Base-by-base conservation (phyloP, 1,284 basidiomycete species). In the Malassezia globosa region DNA sequence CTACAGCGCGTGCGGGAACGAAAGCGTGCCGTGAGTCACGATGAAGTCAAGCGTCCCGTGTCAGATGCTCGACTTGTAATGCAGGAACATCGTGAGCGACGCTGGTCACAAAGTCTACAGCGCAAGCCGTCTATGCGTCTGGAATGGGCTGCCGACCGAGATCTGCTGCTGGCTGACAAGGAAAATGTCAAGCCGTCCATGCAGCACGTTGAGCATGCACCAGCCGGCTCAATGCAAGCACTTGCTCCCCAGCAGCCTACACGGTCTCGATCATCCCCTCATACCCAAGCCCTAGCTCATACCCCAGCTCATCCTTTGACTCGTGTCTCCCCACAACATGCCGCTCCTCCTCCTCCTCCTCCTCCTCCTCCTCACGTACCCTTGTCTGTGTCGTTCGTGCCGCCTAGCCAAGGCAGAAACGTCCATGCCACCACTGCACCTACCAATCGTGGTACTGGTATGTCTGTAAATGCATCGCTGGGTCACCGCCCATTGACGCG, bases 71-170 rank as follows among this genome's bases (percentile, higher is more conserved):
- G 61, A 3, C 34, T 48, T 8, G 59, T 51, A 4, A 59, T 63
- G 19, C 55, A 51, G 4, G 46, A 56, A 37, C 55, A 53, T 34
- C 42, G 19, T 19, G 14, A 13, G 13, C 35, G 21, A 29, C 36
- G 23, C 23, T 31, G 44, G 35, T 26, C 34, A 8, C 46, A 33
- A 16, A 55, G 55, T 4, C 33, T 47, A 13, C 34, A 44, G 26
- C 35, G 53, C 45, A 16, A 58, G 58, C 13, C 55, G 42, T 25
- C 53, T 41, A 18, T 55, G 48, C 4, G 58, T 37, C 42, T 64
- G 23, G 62, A 64, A n/a, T 57, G 56, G 55, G 62, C 60, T 22
- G 56, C 62, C 7, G 62, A 55, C 11, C 54, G 62, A 37, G 55
- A 61, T 42, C 13, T 46, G 25, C n/a, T 25, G 14, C n/a, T 19